Conservation (phyloP, 2,329 filamentous ascomycete genomes). For the Talaromyces sp. region DNA sequence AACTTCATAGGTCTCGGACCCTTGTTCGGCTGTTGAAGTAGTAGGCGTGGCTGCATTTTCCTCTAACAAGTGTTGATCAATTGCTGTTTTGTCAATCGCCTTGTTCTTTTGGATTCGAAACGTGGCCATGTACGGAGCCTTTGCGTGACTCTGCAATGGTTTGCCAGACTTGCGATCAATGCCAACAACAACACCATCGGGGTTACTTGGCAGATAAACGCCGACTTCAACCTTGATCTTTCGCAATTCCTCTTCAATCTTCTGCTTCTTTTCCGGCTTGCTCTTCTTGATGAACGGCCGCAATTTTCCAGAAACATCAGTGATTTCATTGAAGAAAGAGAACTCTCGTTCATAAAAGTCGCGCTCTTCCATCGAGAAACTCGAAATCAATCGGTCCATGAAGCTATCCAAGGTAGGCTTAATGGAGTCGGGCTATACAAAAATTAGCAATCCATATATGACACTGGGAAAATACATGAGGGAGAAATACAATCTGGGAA, state of each 20-base stretch:
- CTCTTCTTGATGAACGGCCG: constrained; percentile 86
- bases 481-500: constrained; percentile 62
- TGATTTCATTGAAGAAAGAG: constrained; percentile 96
- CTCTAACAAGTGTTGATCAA: constrained; percentile 19
- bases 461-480: neutral
- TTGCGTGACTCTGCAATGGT: constrained; percentile 93
- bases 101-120: constrained; percentile 87
- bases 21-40: constrained; percentile 15
- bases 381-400: constrained; percentile 73
- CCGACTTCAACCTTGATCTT: constrained; percentile 97
- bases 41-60: constrained; percentile 9
- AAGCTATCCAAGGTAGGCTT: constrained; percentile 92
- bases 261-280: constrained; percentile 97
- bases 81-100: constrained; percentile 18
- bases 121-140: constrained; percentile 97
- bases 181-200: constrained; percentile 92
- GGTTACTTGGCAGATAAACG: constrained; percentile 94
- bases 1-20: constrained; percentile 68
- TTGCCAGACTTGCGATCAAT: constrained; percentile 98
- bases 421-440: constrained; percentile 68
- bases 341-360: constrained; percentile 94
- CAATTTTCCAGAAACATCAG: constrained; percentile 88
- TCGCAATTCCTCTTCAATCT: constrained; percentile 96
- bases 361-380: constrained; percentile 72
- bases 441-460: constrained; percentile 11